Evolutionary conservation across 208 protist species (phyloP).

Genomic region (Wallacemonas sp.): DNA sequence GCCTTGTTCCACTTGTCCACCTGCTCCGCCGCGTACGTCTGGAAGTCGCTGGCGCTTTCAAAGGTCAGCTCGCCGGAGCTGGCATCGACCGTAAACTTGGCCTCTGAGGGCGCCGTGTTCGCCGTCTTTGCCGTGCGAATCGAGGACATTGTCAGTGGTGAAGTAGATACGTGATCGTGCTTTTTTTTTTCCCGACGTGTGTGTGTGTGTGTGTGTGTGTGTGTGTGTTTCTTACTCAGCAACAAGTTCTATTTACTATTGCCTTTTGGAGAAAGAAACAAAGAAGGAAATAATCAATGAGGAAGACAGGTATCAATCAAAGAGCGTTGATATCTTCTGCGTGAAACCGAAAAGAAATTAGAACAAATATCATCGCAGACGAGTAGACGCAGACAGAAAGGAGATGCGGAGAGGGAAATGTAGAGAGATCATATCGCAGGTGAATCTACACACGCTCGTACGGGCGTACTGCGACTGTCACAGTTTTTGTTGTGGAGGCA

Average conservation of each 20-base stretch:
- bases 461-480: too few species aligned
- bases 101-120: conserved; percentile 6
- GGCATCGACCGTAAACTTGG: conserved; percentile 23
- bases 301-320: too few species aligned
- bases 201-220: background rate
- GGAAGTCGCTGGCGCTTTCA: conserved; percentile 27
- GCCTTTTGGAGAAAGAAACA: background rate
- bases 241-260: background rate
- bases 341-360: too few species aligned
- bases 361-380: too few species aligned
- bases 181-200: background rate
- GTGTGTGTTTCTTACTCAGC: background rate
- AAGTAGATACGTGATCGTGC: too few species aligned
- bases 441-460: too few species aligned
- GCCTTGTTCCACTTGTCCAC: conserved; percentile 18
- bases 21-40: conserved; percentile 28
- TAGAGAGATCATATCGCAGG: too few species aligned
- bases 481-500: too few species aligned
- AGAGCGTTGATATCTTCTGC: too few species aligned
- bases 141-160: conserved; percentile 6
- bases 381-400: too few species aligned
- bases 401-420: too few species aligned
- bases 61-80: conserved; percentile 33
- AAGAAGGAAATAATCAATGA: background rate
- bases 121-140: conserved; percentile 9